A percentile compares a stretch with the other conserved stretches of the same genome.
Conservation (phyloP, 805 yeast species). For the Yamadazyma olivae region DNA sequence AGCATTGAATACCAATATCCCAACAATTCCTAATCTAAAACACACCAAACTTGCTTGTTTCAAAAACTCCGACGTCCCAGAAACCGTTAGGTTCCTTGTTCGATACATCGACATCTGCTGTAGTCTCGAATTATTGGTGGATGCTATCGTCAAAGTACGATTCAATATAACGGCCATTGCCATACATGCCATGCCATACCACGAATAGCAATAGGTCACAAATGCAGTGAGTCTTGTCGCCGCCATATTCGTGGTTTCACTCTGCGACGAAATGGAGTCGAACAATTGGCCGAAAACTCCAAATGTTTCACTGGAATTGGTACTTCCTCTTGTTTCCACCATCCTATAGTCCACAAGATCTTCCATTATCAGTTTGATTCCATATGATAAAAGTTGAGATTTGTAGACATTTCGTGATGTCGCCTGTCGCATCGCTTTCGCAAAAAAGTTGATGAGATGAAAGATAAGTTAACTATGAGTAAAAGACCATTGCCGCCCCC, state of each 20-base stretch:
- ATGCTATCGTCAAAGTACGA: conserved; percentile 36
- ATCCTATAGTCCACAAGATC: conserved; percentile 1
- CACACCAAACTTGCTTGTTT: conserved; percentile 18
- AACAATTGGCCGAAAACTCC: conserved; percentile 1
- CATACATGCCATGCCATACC: conserved; percentile 36
- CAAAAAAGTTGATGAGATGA: conserved; percentile 1
- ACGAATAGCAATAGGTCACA: conserved; percentile 31
- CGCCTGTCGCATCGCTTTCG: not conserved
- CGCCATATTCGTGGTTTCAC: conserved; percentile 3
- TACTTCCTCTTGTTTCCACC: not conserved
- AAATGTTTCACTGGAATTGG: not conserved
- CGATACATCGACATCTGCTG: conserved; percentile 19
- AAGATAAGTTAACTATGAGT: conserved; percentile 1
- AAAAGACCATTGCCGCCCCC: conserved; percentile 10
- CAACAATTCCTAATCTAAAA: conserved; percentile 28
- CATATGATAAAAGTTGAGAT: too few relatives aligned
- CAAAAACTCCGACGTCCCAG: conserved; percentile 15
- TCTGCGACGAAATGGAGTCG: conserved; percentile 7
- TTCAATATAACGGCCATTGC: conserved; percentile 37
- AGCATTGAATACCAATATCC: conserved; percentile 21
- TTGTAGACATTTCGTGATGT: too few relatives aligned
- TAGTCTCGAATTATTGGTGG: conserved; percentile 24
- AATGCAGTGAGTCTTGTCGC: conserved; percentile 8
- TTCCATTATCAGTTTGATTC: too few relatives aligned
- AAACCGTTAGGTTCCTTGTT: conserved; percentile 11